These are phyloP conservation scores for Cercophora samala DNA, from an alignment of 495 filamentous ascomycete species.

Conservation along the genomic window DNA sequence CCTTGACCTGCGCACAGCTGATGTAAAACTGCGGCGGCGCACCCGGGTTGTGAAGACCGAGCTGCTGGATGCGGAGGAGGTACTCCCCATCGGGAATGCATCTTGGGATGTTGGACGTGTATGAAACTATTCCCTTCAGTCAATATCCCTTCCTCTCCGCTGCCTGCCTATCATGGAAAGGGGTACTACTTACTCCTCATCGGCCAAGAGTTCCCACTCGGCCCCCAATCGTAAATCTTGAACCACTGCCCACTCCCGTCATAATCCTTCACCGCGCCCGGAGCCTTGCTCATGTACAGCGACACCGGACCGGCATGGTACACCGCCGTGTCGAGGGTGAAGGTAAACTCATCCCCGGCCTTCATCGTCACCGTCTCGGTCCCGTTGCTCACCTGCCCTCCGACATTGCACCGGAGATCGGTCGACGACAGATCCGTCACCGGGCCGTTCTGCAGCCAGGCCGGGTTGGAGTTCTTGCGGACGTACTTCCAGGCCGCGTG, in stretches of 20 bases:
- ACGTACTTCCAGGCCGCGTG: conserved; percentile 49
- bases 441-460: conserved; percentile 51
- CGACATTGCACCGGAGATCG: conserved; percentile 59
- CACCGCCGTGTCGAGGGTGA: conserved; percentile 49
- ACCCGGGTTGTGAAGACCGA: conserved; percentile 58
- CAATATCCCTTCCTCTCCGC: no score
- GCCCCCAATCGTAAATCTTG: conserved; percentile 49
- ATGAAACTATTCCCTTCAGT: conserved; percentile 38
- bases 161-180: no score
- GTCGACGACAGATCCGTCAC: conserved; percentile 51
- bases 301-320: conserved; percentile 55
- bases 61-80: conserved; percentile 57
- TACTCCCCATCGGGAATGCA: conserved; percentile 56
- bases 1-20: conserved; percentile 57
- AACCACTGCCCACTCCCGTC: conserved; percentile 53
- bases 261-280: conserved; percentile 39
- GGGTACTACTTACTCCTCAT: conserved; percentile 15
- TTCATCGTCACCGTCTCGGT: conserved; percentile 48
- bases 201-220: conserved; percentile 15
- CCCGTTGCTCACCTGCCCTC: conserved; percentile 44
- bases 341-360: conserved; percentile 51
- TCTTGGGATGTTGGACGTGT: conserved; percentile 52
- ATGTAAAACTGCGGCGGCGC: conserved; percentile 51
- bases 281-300: conserved; percentile 50
- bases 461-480: conserved; percentile 50